Base-by-base conservation (phyloP, 2,329 filamentous ascomycete species). In the Colletotrichum sidae region DNA sequence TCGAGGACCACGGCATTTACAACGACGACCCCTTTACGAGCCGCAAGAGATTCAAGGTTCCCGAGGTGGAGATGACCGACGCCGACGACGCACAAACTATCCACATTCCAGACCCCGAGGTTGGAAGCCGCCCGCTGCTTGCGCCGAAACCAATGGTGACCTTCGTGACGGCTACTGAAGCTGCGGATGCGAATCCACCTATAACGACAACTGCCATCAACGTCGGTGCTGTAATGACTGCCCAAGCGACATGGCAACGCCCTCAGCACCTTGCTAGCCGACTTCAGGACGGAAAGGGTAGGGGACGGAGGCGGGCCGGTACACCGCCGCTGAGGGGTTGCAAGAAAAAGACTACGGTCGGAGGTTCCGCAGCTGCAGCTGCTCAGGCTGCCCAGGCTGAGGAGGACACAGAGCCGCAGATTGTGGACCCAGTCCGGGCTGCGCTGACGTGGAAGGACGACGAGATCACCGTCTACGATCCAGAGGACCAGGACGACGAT, bases 381-480 rank as follows among this genome's bases (percentile, higher is more conserved):
- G 17, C 17, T 3, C 17, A 17, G 17, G 17, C 70, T 65, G 44
- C 17, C 13, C 44, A 15, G 17, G n/a, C 66, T 53, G 61, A 51
- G 15, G 76, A 79, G 8, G 74, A 78, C 8, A 79, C 77, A 11
- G 70, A 73, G 11, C 70, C 56, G 41, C 57, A 67, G 59, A 74
- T 86, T 35, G 76, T 81, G 56, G 86, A 88, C 59, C 85, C 86
- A 0, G 72, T 88, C 9, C 81, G 87, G 41, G 86, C 87, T 7
- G 83, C 86, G 3, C 78, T 90, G 56, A 90, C 88, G 2, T 91
- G 88, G 88, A 87, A 88, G 70, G 87, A 90, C 68, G 85, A 90
- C 69, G 88, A 90, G 72, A 90, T 91, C 66, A 90, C 88, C 2
- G 81, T 90, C 35, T 88, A 90, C 73, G 85, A 90, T 69, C 86